Base-by-base conservation (phyloP, 306 rosid species). In the Trifolium pratense region DNA sequence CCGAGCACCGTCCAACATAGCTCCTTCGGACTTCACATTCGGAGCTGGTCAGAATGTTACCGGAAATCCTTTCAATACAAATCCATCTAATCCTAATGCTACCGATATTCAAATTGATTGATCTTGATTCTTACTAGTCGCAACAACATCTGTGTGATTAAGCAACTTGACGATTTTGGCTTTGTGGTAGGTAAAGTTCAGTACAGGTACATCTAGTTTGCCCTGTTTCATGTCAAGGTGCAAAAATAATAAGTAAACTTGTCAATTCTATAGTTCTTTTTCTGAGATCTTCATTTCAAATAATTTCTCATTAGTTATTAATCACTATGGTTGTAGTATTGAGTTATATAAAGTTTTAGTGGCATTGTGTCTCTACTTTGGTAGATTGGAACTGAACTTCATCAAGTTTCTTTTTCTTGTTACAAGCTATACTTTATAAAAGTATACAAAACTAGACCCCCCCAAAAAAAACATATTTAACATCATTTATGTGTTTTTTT, bases 21-120 rank as follows among this genome's bases (percentile, higher is more conserved):
- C 88, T 45, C 90, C 90, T 0, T 66, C 85, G 0, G 89, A 89
- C 77, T 95, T 95, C n/a, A 88, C 92, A n/a, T 95, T 95, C 0
- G 97, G 97, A 16, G 95, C 96, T 3, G 66, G 84, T 31, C 98
- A 78, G 59, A 80, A 67, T 31, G 85, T 87, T 69, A 55, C 87
- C 0, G 92, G 79, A 59, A 81, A 51, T 66, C 79, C 89, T 18
- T 81, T 79, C 3, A 74, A 62, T 52, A 53, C 84, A 62, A 89
- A 77, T 67, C 85, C 85, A 2, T 79, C 83, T 0, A 90, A 86
- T 81, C 84, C 95, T 70, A 84, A 84, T 78, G 80, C 85, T 10
- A 75, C 84, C 45, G 92, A 95, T 77, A 80, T 90, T 80, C 90
- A 84, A 75, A 91, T 95, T 97, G 99, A 87, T 65, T 81, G 92